Conservation (phyloP, 176 grass and related monocot species). For the Oryza glumipatula region DNA sequence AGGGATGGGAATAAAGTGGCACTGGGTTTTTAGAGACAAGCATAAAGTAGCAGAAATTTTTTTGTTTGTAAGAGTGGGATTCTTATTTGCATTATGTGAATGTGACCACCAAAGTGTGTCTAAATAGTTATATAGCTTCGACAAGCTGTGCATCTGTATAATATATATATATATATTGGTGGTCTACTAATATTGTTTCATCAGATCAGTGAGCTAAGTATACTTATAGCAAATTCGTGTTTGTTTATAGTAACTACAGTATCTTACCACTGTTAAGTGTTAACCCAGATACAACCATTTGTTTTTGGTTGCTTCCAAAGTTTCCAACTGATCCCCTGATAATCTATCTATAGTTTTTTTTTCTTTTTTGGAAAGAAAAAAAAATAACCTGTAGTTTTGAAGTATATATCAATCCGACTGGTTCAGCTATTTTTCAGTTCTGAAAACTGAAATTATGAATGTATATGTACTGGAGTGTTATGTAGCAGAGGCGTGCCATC, state of each 20-base stretch:
- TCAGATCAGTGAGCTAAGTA: conserved; percentile 4
- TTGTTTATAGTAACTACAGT: conserved; percentile 6
- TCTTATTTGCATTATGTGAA: conserved; percentile 36
- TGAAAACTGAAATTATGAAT: conserved; percentile 24
- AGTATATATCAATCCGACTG: background rate
- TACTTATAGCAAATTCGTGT: conserved; percentile 21
- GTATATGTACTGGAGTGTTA: background rate
- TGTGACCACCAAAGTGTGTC: background rate
- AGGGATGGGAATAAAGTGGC: conserved; percentile 39
- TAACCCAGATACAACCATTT: conserved; percentile 5
- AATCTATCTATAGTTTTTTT: conserved; percentile 1
- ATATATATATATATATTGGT: background rate
- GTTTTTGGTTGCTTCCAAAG: conserved; percentile 19
- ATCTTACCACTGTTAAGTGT: background rate
- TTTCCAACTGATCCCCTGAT: background rate
- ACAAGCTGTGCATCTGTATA: conserved; percentile 8
- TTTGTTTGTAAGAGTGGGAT: conserved; percentile 35
- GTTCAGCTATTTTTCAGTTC: background rate
- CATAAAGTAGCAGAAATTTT: conserved; percentile 33
- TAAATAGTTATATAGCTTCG: background rate
- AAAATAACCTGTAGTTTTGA: background rate
- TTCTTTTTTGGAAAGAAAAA: no score
- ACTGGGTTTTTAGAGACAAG: conserved; percentile 34
- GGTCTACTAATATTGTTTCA: conserved; percentile 5
- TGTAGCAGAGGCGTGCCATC: conserved; percentile 2